Base-by-base conservation (phyloP, 768 basidiomycete genomes). In the Lepiota brunneoincarnata region DNA sequence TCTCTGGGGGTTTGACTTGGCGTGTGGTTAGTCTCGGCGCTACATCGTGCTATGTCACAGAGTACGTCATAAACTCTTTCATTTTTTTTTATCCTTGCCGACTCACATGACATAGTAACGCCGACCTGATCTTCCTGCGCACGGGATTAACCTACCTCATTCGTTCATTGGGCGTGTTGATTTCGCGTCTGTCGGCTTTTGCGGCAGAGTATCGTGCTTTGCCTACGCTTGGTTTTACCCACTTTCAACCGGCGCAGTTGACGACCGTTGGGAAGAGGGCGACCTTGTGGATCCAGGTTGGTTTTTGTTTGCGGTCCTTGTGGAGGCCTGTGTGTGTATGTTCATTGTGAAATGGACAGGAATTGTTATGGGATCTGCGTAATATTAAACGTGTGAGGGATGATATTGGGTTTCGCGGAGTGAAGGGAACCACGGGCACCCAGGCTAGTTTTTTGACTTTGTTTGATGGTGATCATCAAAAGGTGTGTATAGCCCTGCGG, bases 371-470 rank as follows among this genome's bases (percentile, higher is more conserved):
- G 96, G 97, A 99, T 69, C 75, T 99, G 55, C 80, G 96, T 17
- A 98, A 98, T 69, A 78, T 99, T 64, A 84, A 86, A 66, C 84
- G 96, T 26, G 93, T 91, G 0, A 76, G 92, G 20, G 86, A 91
- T 58, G 96, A 98, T 68, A 71, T 99, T 46, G 96, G 97, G 3
- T 98, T 99, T 78, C 84, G 97, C 51, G 97, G 97, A 42, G 97
- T 96, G 48, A 99, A 99, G 72, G 97, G 97, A n/a, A 98, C 97
- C 0, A 99, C 97, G 0, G 97, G 97, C 7, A 98, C 97, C 0
- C 97, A 98, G 69, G 97, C 92, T 3, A 93, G 91, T 61, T 99
- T 98, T 76, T 75, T 98, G 51, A 77, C 93, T 0, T 75, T 99
- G 28, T 98, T 99, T 64, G 90, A 98, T 56, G 95, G 95, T 0